phyloP scores from a whole-genome alignment of 2,329 filamentous ascomycete genomes.

The Tricladium varicosporioides region DNA sequence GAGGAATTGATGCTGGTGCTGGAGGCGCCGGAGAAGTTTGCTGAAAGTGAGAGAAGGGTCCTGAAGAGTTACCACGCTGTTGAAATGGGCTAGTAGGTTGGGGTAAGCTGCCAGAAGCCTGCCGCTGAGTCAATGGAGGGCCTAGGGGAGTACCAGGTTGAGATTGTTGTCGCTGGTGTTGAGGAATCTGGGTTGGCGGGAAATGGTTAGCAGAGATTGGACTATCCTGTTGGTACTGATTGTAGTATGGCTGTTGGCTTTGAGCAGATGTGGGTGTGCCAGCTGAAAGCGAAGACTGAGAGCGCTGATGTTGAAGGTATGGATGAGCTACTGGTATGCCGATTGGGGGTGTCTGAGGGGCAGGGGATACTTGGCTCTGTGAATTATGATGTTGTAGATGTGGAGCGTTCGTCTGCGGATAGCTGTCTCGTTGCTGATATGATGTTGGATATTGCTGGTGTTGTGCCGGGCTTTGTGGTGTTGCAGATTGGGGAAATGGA shows the following conservation, averaged over 20 bases:
- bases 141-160: constrained; percentile 46
- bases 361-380: constrained; percentile 29
- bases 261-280: constrained; percentile 62
- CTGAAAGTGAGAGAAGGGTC: constrained; percentile 25
- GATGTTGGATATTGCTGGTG: constrained; percentile 30
- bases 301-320: constrained; percentile 44
- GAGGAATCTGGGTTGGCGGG: constrained; percentile 27
- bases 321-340: constrained; percentile 33
- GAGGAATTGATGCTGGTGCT: constrained; percentile 37
- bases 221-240: constrained; percentile 51
- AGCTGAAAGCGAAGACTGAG: constrained; percentile 57
- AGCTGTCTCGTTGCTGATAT: constrained; percentile 31
- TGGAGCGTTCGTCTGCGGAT: constrained; percentile 25
- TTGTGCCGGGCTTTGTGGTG: constrained; percentile 34
- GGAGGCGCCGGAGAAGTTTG: constrained; percentile 38
- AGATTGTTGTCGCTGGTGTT: constrained; percentile 32
- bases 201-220: constrained; percentile 38
- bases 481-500: constrained; percentile 32
- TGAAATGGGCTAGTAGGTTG: constrained; percentile 62
- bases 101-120: constrained; percentile 43
- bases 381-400: constrained; percentile 31
- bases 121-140: constrained; percentile 46
- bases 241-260: constrained; percentile 53
- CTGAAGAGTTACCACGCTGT: constrained; percentile 42
- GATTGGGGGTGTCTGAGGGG: constrained; percentile 35